phyloP scores from a whole-genome alignment of 495 filamentous ascomycete genomes.

The Sordaria brevicollis region DNA sequence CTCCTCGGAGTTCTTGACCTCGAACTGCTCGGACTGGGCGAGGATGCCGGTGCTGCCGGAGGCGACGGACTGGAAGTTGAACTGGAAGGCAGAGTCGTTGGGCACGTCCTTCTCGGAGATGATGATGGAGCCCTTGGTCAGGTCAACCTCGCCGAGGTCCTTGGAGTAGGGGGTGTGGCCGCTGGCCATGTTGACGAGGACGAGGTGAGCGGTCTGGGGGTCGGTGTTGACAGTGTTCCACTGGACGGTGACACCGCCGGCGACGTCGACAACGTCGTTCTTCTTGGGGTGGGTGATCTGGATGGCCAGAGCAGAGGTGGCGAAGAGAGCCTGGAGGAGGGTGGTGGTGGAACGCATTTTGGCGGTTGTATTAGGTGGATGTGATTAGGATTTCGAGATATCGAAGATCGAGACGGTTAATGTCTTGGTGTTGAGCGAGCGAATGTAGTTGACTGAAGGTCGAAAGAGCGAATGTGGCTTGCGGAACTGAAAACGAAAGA shows the following conservation, averaged over 20 bases:
- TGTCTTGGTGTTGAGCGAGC: not conserved
- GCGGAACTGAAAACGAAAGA: not conserved
- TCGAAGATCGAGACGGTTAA: not conserved
- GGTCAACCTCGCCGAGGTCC: conserved; percentile 20
- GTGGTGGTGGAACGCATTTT: conserved; percentile 17
- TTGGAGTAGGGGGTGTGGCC: conserved; percentile 18
- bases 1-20: conserved; percentile 6
- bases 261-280: conserved; percentile 11
- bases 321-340: conserved; percentile 8
- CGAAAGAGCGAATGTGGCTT: not conserved
- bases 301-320: conserved; percentile 14
- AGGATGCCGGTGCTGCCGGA: conserved; percentile 17
- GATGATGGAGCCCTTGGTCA: conserved; percentile 10
- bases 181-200: conserved; percentile 23
- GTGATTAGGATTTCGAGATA: not conserved
- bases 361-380: not conserved
- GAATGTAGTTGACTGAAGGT: not conserved
- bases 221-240: conserved; percentile 20
- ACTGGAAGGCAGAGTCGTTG: conserved; percentile 15
- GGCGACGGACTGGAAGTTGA: conserved; percentile 20
- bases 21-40: conserved; percentile 22
- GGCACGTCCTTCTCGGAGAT: conserved; percentile 9
- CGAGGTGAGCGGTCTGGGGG: conserved; percentile 14
- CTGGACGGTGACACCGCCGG: conserved; percentile 18
- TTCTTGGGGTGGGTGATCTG: conserved; percentile 17